Conservation (phyloP, 345 rosid genomes). For the Corchorus olitorius region DNA sequence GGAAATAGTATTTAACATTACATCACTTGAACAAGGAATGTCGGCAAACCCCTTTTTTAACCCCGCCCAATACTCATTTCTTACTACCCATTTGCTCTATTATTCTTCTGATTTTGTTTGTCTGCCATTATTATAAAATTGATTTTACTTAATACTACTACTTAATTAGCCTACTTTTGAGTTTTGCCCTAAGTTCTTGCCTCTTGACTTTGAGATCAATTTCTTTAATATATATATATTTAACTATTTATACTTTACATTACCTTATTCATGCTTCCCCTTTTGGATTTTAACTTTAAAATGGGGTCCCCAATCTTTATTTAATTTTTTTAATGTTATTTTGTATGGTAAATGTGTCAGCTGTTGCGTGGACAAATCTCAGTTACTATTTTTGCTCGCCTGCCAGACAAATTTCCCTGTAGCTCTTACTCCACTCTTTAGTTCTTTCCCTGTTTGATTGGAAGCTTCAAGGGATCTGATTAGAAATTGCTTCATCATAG, state of each 20-base stretch:
- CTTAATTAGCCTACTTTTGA: not conserved
- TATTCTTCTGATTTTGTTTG: slow-evolving; percentile 28
- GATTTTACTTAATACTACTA: not conserved
- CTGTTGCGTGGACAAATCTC: slow-evolving; percentile 26
- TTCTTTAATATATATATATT: not conserved
- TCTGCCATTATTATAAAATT: slow-evolving; percentile 32
- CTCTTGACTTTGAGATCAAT: not conserved
- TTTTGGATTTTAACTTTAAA: not conserved
- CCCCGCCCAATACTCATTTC: not conserved
- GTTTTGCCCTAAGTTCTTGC: not conserved
- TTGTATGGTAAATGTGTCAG: slow-evolving; percentile 26
- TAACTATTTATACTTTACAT: not conserved
- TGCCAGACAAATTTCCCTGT: not conserved
- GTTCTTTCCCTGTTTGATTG: not conserved
- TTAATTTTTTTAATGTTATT: not conserved
- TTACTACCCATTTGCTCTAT: not conserved
- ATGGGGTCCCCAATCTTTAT: not conserved
- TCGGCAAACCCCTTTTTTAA: slow-evolving; percentile 57
- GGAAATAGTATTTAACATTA: not conserved
- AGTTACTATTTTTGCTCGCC: slow-evolving; percentile 2
- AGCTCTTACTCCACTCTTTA: not conserved
- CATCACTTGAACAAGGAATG: slow-evolving; percentile 44
- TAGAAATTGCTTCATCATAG: not conserved
- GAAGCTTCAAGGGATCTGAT: not conserved
- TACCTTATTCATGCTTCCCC: not conserved